Evolutionary conservation across 2,329 filamentous ascomycete species (phyloP), one percentile per base, ranked within the genome.

Genomic region (Didymella arachidicola): DNA sequence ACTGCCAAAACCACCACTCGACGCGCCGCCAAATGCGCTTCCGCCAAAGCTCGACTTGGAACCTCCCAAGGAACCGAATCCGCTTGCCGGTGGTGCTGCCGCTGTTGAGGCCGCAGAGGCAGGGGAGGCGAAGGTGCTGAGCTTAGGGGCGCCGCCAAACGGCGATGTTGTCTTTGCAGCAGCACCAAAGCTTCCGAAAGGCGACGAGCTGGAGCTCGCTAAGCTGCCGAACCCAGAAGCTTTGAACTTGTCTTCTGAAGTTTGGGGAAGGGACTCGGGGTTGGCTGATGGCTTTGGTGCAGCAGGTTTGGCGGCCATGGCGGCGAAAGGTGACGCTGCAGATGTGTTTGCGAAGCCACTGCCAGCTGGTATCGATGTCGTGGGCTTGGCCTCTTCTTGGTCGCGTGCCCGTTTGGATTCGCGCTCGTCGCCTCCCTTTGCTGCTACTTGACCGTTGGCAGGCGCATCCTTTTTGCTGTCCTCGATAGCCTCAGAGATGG

Each of bases 231-330:
- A 82, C 18, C 75, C 79, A 36, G 80, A 82, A 3, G 77, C 70
- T 42, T 80, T 80, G 70, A 90, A 90, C 7, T 80, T 80, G 41
- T 76, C 75, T 4, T 77, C 61, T 5, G 80, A 79, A 6, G 79
- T 79, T 57, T 79, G 74, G 14, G 74, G 72, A 47, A 71, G 57
- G 6, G 63, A 50, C 26, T 72, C 63, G 36, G 59, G 46, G 25
- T 62, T 58, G 11, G 65, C 66, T 7, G 64, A 47, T 4, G 59
- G 16, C 39, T 70, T 71, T 26, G 77, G 58, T 10, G 68, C 43
- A 36, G 72, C 68, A 16, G 74, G 70, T 58, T 77, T 76, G 43
- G 72, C 68, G 18, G 77, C 70, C 52, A 84, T 72, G 41, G 78
- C 72, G 48, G 79, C 76, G 62, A 85, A 84, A 4, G 82, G 82